Conservation (phyloP, 768 basidiomycete genomes). For the Lyophyllum shimeji region DNA sequence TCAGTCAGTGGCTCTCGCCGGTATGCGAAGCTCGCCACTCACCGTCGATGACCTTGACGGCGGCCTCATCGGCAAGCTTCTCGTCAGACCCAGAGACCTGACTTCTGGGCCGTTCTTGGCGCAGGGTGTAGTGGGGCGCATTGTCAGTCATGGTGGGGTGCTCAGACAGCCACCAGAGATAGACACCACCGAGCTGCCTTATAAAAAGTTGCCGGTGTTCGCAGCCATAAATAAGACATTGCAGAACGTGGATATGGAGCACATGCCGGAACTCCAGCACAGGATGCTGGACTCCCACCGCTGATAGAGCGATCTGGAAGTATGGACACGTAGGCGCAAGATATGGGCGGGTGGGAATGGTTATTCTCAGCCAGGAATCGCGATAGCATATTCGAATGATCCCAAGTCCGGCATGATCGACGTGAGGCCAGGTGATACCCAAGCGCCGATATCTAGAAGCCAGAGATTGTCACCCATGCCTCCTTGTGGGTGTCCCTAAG, state of each 20-base stretch:
- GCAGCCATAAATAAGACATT: constrained; percentile 7
- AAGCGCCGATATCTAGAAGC: too few relatives aligned
- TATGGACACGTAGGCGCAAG: background rate
- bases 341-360: background rate
- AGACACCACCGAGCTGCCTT: background rate
- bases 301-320: background rate
- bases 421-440: background rate
- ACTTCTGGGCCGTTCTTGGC: constrained; percentile 18
- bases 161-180: constrained; percentile 1
- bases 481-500: too few relatives aligned
- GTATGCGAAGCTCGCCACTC: constrained; percentile 7
- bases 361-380: background rate
- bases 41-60: constrained; percentile 23
- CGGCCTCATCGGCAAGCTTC: constrained; percentile 22
- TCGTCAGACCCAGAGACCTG: constrained; percentile 21
- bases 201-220: constrained; percentile 3
- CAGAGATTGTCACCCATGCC: too few relatives aligned
- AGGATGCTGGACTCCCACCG: constrained; percentile 7
- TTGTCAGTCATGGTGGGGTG: constrained; percentile 23
- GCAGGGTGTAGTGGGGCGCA: constrained; percentile 23
- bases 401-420: background rate
- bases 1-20: background rate
- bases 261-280: constrained; percentile 2
- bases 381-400: constrained; percentile 3
- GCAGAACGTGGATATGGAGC: constrained; percentile 6